Conservation (phyloP, 345 rosid species). For the Noccaea bulbosa region DNA sequence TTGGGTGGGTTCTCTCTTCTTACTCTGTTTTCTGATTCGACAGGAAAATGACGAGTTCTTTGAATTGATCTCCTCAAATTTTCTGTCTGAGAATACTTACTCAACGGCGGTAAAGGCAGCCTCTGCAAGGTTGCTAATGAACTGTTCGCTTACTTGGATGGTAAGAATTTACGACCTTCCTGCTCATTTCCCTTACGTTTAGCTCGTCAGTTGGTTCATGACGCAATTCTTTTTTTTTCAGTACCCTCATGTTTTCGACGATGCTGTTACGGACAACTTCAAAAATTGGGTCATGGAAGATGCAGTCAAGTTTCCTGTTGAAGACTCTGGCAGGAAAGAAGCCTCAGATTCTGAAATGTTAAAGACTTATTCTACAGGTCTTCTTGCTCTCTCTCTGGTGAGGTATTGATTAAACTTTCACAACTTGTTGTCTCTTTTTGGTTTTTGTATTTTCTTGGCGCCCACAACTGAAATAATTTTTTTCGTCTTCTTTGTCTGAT, state of each 20-base stretch:
- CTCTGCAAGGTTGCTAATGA: constrained; percentile 77
- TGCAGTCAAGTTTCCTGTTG: constrained; percentile 55
- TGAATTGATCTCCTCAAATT: constrained; percentile 86
- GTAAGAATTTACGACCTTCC: constrained; percentile 43
- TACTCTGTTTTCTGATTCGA: constrained; percentile 31
- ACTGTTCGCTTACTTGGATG: constrained; percentile 80
- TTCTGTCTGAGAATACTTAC: constrained; percentile 74
- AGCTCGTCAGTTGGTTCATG: constrained; percentile 19
- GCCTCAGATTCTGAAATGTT: constrained; percentile 85
- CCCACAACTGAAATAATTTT: constrained; percentile 12
- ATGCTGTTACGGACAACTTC: constrained; percentile 69
- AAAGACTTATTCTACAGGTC: constrained; percentile 87
- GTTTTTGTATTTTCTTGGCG: constrained; percentile 19
- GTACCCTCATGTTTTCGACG: constrained; percentile 95
- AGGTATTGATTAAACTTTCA: constrained; percentile 51
- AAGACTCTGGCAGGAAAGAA: constrained; percentile 61
- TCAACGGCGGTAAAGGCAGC: constrained; percentile 83
- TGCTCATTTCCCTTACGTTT: constrained; percentile 13
- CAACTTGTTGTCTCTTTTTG: constrained; percentile 25
- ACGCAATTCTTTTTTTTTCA: constrained; percentile 42
- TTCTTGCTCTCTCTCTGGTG: constrained; percentile 83
- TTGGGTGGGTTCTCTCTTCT: constrained; percentile 14
- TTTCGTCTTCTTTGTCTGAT: constrained; percentile 12
- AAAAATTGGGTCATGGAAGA: constrained; percentile 94
- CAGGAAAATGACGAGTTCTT: constrained; percentile 99